Conservation (phyloP, 2,329 filamentous ascomycete species). For the Raffaelea deltoideospora region DNA sequence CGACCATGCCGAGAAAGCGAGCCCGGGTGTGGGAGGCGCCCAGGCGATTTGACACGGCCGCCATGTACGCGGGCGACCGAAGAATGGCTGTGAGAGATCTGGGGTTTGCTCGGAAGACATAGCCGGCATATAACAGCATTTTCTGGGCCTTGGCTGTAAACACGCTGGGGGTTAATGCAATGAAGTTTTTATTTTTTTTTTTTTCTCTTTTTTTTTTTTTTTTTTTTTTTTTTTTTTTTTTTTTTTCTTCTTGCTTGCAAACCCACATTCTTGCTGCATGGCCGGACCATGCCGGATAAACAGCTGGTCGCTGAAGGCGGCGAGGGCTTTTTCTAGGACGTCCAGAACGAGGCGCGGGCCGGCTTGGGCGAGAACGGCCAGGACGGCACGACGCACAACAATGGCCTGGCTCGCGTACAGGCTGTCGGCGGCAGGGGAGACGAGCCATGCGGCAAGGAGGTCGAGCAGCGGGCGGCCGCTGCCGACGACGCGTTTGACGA, state of each 20-base stretch:
- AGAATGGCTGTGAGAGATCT: slow-evolving; percentile 54
- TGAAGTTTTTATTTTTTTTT: no score
- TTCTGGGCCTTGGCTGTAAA: slow-evolving; percentile 59
- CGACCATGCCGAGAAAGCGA: slow-evolving; percentile 74
- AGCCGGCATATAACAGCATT: slow-evolving; percentile 62
- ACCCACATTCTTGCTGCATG: slow-evolving; percentile 76
- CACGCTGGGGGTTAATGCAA: slow-evolving; percentile 7
- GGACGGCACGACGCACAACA: slow-evolving; percentile 50
- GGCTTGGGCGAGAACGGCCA: slow-evolving; percentile 41
- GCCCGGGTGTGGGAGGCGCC: slow-evolving; percentile 59
- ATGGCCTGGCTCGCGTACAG: slow-evolving; percentile 47
- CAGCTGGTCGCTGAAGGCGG: slow-evolving; percentile 68
- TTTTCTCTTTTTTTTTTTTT: no score
- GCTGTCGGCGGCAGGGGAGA: slow-evolving; percentile 45
- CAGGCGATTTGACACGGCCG: slow-evolving; percentile 71
- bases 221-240: no score
- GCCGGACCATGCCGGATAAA: slow-evolving; percentile 75
- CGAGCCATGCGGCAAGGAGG: slow-evolving; percentile 50
- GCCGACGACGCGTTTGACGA: slow-evolving; percentile 35
- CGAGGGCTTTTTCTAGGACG: slow-evolving; percentile 53
- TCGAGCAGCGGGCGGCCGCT: slow-evolving; percentile 32
- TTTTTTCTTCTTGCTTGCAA: no score
- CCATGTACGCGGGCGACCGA: slow-evolving; percentile 59
- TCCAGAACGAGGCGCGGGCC: slow-evolving; percentile 34
- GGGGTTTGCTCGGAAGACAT: slow-evolving; percentile 51